A percentile compares a stretch with the other conserved stretches of the same genome.
phyloP scores from a whole-genome alignment of 1,284 basidiomycete genomes.

The Tilletia walkeri region DNA sequence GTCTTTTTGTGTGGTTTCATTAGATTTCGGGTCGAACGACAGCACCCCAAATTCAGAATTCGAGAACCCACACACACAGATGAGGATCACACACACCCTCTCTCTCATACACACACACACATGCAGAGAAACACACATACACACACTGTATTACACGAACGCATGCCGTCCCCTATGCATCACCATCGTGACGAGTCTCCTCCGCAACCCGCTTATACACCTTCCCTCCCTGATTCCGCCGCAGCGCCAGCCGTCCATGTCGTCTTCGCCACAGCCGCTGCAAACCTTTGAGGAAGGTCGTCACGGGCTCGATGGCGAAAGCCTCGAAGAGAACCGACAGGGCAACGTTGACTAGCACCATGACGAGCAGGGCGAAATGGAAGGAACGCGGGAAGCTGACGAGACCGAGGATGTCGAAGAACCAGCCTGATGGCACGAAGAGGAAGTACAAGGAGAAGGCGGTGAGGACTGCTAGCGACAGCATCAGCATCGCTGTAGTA shows the following conservation, averaged over 20 bases:
- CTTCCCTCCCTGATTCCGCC: conserved; percentile 25
- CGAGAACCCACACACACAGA: too few species aligned
- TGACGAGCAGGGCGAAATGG: conserved; percentile 68
- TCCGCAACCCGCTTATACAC: conserved; percentile 41
- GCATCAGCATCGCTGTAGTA: conserved; percentile 39
- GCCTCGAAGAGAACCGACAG: conserved; percentile 74
- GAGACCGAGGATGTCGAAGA: conserved; percentile 72
- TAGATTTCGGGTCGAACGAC: conserved; percentile 1
- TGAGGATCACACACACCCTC: too few species aligned
- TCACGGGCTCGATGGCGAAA: conserved; percentile 33
- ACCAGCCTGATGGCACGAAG: conserved; percentile 63
- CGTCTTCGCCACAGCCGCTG: conserved; percentile 25
- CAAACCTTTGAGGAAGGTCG: conserved; percentile 33
- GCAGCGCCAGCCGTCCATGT: conserved; percentile 16
- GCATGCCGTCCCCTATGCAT: conserved; percentile 20
- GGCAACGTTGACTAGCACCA: conserved; percentile 72
- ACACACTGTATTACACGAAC: not conserved
- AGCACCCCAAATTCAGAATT: not conserved
- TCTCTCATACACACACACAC: too few species aligned
- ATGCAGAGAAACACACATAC: too few species aligned
- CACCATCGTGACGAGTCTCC: conserved; percentile 38
- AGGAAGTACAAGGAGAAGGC: conserved; percentile 45
- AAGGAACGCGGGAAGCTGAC: conserved; percentile 72
- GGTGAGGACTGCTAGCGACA: conserved; percentile 36
- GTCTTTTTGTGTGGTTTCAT: not conserved